Evolutionary conservation across 257 asterid species (phyloP).

Genomic region (Paraleonurus japonicus): DNA sequence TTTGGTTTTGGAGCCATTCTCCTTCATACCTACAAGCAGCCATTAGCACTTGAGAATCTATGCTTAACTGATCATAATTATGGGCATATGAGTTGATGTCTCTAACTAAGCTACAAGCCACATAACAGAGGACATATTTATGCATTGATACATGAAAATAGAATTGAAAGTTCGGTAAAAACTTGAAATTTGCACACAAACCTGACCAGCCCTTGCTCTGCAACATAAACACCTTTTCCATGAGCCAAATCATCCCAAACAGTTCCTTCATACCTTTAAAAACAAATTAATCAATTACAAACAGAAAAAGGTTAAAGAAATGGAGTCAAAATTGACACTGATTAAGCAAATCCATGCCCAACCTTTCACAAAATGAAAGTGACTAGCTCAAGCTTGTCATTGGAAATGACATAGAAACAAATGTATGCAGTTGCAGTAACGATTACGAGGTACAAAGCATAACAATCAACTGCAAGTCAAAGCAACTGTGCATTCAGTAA

Average conservation of each 20-base stretch:
- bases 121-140: slow-evolving; percentile 2
- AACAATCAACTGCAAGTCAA: not conserved
- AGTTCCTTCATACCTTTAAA: slow-evolving; percentile 93
- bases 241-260: slow-evolving; percentile 99
- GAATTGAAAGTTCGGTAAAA: not conserved
- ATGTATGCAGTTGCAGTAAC: not conserved
- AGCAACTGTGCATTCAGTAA: not conserved
- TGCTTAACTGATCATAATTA: not conserved
- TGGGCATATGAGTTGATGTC: slow-evolving; percentile 8
- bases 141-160: not conserved
- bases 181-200: slow-evolving; percentile 30
- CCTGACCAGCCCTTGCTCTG: slow-evolving; percentile 93
- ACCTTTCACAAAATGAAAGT: not conserved
- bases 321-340: not conserved
- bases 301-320: slow-evolving; percentile 2
- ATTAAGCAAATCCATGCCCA: not conserved
- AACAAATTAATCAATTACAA: slow-evolving; percentile 19
- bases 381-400: not conserved
- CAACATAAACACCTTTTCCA: slow-evolving; percentile 91
- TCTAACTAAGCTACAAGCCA: not conserved
- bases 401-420: not conserved
- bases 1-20: slow-evolving; percentile 91
- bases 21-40: slow-evolving; percentile 77
- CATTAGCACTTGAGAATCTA: slow-evolving; percentile 6
- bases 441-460: not conserved